These are phyloP conservation scores for Pyricularia sp. DNA, from an alignment of 2,329 filamentous ascomycete species.

Conservation along the genomic window DNA sequence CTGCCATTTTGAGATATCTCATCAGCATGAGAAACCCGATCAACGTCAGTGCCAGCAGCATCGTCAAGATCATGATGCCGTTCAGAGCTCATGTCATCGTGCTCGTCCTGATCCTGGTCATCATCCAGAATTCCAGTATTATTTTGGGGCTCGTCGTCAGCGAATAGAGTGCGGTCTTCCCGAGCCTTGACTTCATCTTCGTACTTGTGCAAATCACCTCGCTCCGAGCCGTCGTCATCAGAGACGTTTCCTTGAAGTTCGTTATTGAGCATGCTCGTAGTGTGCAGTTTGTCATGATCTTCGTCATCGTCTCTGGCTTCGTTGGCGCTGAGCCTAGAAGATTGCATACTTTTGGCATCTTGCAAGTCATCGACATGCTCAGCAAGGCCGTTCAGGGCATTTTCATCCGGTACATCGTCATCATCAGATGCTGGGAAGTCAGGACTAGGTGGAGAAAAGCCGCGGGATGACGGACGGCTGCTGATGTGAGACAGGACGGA, in stretches of 20 bases:
- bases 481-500: background rate
- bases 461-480: background rate
- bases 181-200: background rate
- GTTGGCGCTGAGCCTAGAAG: background rate
- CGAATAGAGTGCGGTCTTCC: background rate
- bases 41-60: background rate
- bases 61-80: background rate
- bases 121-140: background rate
- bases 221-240: background rate
- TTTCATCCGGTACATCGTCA: background rate
- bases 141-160: background rate
- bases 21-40: background rate
- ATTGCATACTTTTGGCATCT: background rate
- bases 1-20: too few relatives aligned
- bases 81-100: background rate
- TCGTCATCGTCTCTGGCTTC: background rate
- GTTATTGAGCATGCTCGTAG: background rate
- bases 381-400: background rate
- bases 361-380: background rate
- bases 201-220: background rate
- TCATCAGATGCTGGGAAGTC: background rate
- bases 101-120: background rate
- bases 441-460: background rate
- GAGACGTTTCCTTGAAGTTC: background rate
- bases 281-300: background rate